Conservation (phyloP, 2,329 filamentous ascomycete genomes). For the Trichophyton simii region DNA sequence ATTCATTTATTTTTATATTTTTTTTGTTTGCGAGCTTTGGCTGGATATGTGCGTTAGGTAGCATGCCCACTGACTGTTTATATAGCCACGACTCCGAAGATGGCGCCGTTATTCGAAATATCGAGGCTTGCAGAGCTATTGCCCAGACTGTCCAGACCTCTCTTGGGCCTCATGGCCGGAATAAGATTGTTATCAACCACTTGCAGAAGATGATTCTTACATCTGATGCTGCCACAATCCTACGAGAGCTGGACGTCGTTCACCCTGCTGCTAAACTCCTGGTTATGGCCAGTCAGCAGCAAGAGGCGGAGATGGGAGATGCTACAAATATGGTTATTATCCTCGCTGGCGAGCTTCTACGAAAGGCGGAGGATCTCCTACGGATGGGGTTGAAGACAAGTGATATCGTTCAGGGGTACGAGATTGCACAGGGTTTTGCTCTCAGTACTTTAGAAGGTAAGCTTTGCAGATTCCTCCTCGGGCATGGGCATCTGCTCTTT, state of each 20-base stretch:
- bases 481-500: background rate
- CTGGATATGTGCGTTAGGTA: conserved; percentile 2
- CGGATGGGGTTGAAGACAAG: conserved; percentile 97
- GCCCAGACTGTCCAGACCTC: conserved; percentile 94
- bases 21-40: conserved; percentile 7
- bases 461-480: conserved; percentile 12
- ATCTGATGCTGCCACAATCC: conserved; percentile 91
- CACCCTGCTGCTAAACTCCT: conserved; percentile 95
- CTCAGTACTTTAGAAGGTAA: conserved; percentile 66
- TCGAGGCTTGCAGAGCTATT: conserved; percentile 95
- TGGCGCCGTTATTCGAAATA: conserved; percentile 95
- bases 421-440: conserved; percentile 83
- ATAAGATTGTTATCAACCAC: conserved; percentile 99
- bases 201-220: conserved; percentile 99
- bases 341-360: conserved; percentile 83
- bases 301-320: conserved; percentile 98
- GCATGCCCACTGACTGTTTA: background rate
- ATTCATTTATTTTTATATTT: conserved; percentile 1
- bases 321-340: conserved; percentile 96
- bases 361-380: conserved; percentile 92
- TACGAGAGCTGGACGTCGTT: conserved; percentile 93
- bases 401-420: conserved; percentile 91
- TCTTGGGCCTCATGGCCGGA: conserved; percentile 89
- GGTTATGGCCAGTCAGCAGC: conserved; percentile 98
- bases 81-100: conserved; percentile 94